Evolutionary conservation across 148 eudicot genomes (phyloP), one percentile per base, ranked within the genome.

Genomic region (Beta vulgaris): DNA sequence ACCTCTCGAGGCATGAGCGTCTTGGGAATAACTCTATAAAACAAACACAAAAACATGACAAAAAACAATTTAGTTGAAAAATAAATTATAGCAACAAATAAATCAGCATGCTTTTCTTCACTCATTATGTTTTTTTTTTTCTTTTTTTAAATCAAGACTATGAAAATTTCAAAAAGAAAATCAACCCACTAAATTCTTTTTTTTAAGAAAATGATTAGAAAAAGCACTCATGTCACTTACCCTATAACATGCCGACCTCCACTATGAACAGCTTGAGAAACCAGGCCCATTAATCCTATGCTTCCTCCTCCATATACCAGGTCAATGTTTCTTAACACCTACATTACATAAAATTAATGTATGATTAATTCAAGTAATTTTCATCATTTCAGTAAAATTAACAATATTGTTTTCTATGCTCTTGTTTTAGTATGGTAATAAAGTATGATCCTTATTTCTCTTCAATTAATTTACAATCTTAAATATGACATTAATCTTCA

Each of bases 1-100:
- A 95, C 99, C 99, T 95, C 97, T 95, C 97, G 86, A 84, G 96
- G 97, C 97, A 92, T 92, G 90, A 95, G 97, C 54, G 92, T 90
- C 96, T 92, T 95, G 94, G 99, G 99, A 89, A 95, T 95, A 59
- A 95, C 96, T 86, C 97, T 95, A 91, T 82, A 84, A 80, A 87
- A 76, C 86, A 86, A 75, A 90, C 88, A 90, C 90, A 87, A 78
- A 82, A 91, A 94, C 85, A 89, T 85, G 91, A 90, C 97, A 92
- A 90, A 85, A 88, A 85, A 79, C 25, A 61, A 83, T 66, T 80
- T 80, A 84, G 80, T 86, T 76, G 69, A 43, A 3, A 35, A 72
- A 37, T 6, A 7, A 36, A 72, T 14, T 35, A 72, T 16, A 68
- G 46, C 77, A 74, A 78, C 43, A 39, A 63, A 53, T 66, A 43